These are phyloP conservation scores for Saksenaea oblongispora DNA, from an alignment of 371 early-diverging fungal species.

Conservation along the genomic window DNA sequence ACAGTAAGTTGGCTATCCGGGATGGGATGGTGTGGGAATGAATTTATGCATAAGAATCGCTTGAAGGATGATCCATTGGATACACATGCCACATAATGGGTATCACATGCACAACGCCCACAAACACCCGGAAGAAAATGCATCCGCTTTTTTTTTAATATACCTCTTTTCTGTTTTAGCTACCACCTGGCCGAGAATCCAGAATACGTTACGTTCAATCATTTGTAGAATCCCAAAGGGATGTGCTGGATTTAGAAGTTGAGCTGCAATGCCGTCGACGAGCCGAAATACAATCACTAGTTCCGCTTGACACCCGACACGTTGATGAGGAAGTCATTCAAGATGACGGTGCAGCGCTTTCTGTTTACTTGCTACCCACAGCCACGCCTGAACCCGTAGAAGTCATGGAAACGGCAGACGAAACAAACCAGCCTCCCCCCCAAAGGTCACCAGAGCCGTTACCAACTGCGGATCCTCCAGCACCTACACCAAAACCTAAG, in stretches of 20 bases:
- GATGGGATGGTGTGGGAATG: neutral
- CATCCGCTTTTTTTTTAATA: neutral
- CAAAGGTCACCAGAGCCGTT: neutral
- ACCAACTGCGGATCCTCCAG: neutral
- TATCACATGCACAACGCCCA: neutral
- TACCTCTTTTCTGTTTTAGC: neutral
- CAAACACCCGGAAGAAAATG: slow-evolving; percentile 7
- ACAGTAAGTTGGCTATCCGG: slow-evolving; percentile 10
- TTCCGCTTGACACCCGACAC: slow-evolving; percentile 14
- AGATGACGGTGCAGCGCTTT: neutral
- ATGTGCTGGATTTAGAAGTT: slow-evolving; percentile 12
- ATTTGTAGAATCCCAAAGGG: slow-evolving; percentile 7
- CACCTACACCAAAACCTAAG: neutral
- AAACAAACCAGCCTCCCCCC: neutral
- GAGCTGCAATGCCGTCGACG: slow-evolving; percentile 10
- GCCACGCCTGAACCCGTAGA: neutral
- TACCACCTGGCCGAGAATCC: slow-evolving; percentile 5
- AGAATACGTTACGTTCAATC: slow-evolving; percentile 3
- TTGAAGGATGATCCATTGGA: neutral
- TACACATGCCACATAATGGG: neutral
- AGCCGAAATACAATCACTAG: slow-evolving; percentile 10
- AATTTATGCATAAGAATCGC: slow-evolving; percentile 1
- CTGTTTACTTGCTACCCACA: neutral
- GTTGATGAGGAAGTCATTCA: slow-evolving; percentile 9
- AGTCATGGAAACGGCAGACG: neutral